Base-by-base conservation (phyloP, 257 asterid species). In the Parsonsia alboflavescens region DNA sequence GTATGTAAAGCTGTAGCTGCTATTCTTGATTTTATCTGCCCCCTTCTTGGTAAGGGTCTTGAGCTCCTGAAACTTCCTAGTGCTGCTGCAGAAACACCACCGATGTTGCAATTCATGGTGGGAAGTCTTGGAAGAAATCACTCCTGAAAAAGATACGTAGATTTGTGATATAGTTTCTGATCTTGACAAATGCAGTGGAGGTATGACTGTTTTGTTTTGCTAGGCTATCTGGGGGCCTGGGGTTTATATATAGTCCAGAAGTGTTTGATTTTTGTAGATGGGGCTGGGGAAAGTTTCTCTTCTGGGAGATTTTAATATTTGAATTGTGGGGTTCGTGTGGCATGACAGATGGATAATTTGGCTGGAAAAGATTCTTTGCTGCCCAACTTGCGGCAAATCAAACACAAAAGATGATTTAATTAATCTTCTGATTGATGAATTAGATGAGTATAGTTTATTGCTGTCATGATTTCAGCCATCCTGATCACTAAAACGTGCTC, bases 21-120 rank as follows among this genome's bases (percentile, higher is more conserved):
- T 6, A 85, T 85, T 76, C 85, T 84, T 33, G 68, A 75, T 75
- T 87, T 85, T 48, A 87, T 77, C n/a, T 82, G 87, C 6, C 92
- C 88, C 71, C 89, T 85, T 63, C 71, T 82, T 2, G 89, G 89
- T 8, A 78, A 28, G 8, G 82, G 80, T 74, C 82, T 75, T 21
- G 78, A 17, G 50, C 63, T 68, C 30, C 78, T 71, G 19, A 77
- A 44, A 36, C 82, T 65, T 65, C 72, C 66, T 28, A 73, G 66
- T 53, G 83, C 68, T 73, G 86, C 77, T 19, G 75, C 74, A 56
- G 79, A 45, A 3, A 36, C 79, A 26, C 75, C 52, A 48, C 76
- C 22, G 11, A 78, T 73, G 44, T 73, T 73, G 71, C 50, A 75
- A 75, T 80, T 80, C 83, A 82, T 84, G 4, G 3, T 30, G 28